phyloP scores from a whole-genome alignment of 129 eudicot genomes.

The Cynara cardunculus region DNA sequence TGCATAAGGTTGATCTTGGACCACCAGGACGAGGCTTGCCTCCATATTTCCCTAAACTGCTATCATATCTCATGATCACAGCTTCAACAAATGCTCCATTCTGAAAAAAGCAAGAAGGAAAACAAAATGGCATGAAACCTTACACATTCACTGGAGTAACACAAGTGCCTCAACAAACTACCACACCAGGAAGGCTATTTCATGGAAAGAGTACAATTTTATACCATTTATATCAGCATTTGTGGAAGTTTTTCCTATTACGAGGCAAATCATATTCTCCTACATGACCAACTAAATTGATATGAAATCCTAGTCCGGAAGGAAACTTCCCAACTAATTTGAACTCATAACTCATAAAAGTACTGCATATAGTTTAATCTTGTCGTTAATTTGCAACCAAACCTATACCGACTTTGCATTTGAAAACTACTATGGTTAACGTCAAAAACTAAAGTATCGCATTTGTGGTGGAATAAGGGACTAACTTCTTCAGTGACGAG shows the following conservation, averaged over 20 bases:
- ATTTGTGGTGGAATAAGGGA: neutral
- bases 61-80: conserved; percentile 92
- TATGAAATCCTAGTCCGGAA: neutral
- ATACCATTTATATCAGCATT: neutral
- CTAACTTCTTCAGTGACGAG: neutral
- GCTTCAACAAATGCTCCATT: conserved; percentile 92
- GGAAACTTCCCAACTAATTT: neutral
- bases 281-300: neutral
- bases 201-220: neutral
- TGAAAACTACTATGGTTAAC: neutral
- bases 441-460: too few relatives aligned
- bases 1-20: conserved; percentile 77
- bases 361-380: neutral
- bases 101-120: conserved; percentile 29
- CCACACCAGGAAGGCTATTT: neutral
- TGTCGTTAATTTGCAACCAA: neutral
- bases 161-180: neutral
- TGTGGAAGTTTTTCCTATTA: neutral
- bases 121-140: neutral
- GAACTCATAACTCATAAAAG: neutral
- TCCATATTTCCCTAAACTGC: conserved; percentile 72
- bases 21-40: conserved; percentile 97
- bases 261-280: neutral
- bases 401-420: neutral
- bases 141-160: neutral